Percentiles rank a stretch among this genome's conserved stretches.
phyloP scores from a whole-genome alignment of 2,329 filamentous ascomycete species.

The Lecanicillium sp. region DNA sequence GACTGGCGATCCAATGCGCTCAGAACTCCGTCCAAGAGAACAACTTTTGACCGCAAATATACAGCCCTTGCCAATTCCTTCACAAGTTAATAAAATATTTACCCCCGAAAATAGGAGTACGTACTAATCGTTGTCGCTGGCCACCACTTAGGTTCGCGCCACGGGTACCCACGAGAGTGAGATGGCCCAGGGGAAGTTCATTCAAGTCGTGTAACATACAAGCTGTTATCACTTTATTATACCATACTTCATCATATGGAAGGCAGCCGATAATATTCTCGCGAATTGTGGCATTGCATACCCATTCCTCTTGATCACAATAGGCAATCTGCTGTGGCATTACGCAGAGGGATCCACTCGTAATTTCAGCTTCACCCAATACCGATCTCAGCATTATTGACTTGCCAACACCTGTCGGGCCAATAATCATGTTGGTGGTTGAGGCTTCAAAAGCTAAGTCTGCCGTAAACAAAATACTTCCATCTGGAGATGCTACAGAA shows the following conservation, averaged over 20 bases:
- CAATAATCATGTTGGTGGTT: not conserved
- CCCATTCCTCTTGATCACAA: not conserved
- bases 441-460: not conserved
- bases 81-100: not conserved
- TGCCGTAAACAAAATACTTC: not conserved
- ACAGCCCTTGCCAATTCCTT: not conserved
- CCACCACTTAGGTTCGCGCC: not conserved
- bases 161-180: not conserved
- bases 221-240: not conserved
- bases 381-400: not conserved
- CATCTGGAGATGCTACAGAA: not conserved
- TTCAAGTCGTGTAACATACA: not conserved
- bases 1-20: not conserved
- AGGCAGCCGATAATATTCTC: not conserved
- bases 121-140: not conserved
- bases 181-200: not conserved
- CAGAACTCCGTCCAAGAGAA: not conserved
- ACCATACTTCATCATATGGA: not conserved
- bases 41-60: not conserved
- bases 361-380: not conserved
- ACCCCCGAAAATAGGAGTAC: not conserved
- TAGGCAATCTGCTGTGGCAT: not conserved
- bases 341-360: not conserved
- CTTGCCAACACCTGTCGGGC: conserved; percentile 2
- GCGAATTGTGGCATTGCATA: not conserved